phyloP scores from a whole-genome alignment of 1,284 basidiomycete genomes.

The Hemileia vastatrix region DNA sequence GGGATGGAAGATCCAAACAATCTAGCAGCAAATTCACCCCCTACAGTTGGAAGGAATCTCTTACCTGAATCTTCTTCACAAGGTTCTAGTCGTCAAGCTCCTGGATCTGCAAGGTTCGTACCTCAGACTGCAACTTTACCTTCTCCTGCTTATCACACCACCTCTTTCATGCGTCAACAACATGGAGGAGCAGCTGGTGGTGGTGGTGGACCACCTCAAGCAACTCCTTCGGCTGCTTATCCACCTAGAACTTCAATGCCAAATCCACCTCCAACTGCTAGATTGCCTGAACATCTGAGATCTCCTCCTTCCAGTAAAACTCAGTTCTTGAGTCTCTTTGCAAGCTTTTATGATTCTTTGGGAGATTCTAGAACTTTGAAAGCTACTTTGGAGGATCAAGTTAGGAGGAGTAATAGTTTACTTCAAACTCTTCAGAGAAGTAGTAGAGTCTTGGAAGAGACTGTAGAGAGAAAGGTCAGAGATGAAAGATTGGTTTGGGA shows the following conservation, averaged over 20 bases:
- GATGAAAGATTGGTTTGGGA: slow-evolving; percentile 37
- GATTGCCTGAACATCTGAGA: slow-evolving; percentile 32
- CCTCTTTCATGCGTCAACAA: slow-evolving; percentile 20
- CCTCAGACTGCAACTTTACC: slow-evolving; percentile 37
- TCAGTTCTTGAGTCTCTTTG: slow-evolving; percentile 40
- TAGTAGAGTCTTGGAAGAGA: slow-evolving; percentile 36
- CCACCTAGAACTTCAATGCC: slow-evolving; percentile 22
- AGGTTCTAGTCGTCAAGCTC: background rate
- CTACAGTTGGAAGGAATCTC: background rate
- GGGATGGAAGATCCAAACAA: background rate
- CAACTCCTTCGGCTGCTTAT: slow-evolving; percentile 8
- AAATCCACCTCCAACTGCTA: slow-evolving; percentile 23
- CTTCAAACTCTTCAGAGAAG: slow-evolving; percentile 40
- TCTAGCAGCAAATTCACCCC: background rate
- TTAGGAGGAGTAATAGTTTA: slow-evolving; percentile 38
- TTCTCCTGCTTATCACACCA: slow-evolving; percentile 40
- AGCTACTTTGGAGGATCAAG: slow-evolving; percentile 41
- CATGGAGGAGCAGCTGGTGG: slow-evolving; percentile 1
- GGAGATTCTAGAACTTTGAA: slow-evolving; percentile 40
- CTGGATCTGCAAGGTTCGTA: slow-evolving; percentile 25
- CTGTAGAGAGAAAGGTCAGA: slow-evolving; percentile 34
- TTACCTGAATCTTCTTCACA: background rate
- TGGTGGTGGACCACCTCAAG: slow-evolving; percentile 11
- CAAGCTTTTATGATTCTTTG: slow-evolving; percentile 40
- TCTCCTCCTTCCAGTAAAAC: slow-evolving; percentile 34